Conservation (phyloP, 306 rosid species). For the Vigna reflexopilosa region DNA sequence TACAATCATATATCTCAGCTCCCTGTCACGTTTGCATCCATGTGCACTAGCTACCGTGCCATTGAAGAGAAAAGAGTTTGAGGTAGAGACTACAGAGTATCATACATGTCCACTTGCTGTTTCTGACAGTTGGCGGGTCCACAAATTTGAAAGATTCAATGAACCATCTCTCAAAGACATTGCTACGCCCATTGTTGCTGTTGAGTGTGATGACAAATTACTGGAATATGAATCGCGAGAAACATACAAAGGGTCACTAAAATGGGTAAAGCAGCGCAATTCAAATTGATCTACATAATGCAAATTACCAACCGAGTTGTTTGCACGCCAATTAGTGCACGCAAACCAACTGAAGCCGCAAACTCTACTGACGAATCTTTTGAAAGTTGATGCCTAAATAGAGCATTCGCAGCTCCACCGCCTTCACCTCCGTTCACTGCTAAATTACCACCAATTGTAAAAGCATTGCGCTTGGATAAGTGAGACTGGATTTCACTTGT, state of each 20-base stretch:
- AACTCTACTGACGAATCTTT: constrained; percentile 74
- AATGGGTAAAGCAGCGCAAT: constrained; percentile 23
- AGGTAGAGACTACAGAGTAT: constrained; percentile 20
- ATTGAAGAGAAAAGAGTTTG: constrained; percentile 34
- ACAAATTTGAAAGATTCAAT: constrained; percentile 83
- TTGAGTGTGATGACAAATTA: constrained; percentile 72
- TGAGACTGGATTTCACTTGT: constrained; percentile 86
- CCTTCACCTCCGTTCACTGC: constrained; percentile 77
- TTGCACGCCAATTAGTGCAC: constrained; percentile 79
- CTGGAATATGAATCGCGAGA: constrained; percentile 52
- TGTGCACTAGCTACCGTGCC: constrained; percentile 14
- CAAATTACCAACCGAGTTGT: constrained; percentile 73
- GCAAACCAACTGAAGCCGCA: constrained; percentile 88
- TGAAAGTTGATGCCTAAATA: constrained; percentile 79
- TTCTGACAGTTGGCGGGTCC: constrained; percentile 95
- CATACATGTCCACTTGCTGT: constrained; percentile 81
- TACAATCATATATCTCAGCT: constrained; percentile 18
- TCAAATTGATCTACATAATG: constrained; percentile 18
- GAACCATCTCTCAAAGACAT: constrained; percentile 89
- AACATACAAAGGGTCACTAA: constrained; percentile 29
- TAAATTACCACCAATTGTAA: constrained; percentile 80
- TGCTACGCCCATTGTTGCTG: constrained; percentile 83
- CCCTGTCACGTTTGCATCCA: constrained; percentile 20
- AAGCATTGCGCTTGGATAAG: constrained; percentile 72
- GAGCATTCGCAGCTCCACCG: constrained; percentile 85